Evolutionary conservation across 2,329 filamentous ascomycete genomes (phyloP).

Genomic region (Xylariaceae sp.): DNA sequence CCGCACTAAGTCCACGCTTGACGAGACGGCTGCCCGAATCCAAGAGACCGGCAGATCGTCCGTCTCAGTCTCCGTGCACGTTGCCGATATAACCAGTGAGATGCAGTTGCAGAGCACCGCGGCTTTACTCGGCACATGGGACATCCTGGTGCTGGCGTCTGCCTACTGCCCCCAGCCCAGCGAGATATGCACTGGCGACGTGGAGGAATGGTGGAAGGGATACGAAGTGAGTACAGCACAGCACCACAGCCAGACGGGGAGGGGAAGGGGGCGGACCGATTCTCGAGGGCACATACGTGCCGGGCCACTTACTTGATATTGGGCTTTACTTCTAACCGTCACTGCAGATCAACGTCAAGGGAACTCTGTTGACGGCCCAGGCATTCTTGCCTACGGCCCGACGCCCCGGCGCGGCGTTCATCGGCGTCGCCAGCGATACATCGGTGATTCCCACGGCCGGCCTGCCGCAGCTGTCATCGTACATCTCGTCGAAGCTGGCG

Average conservation of each 20-base stretch:
- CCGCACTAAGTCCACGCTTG: conserved; percentile 3
- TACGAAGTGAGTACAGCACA: conserved; percentile 20
- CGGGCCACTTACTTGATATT: neutral
- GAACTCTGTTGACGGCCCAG: conserved; percentile 7
- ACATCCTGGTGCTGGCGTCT: conserved; percentile 5
- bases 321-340: neutral
- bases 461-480: conserved; percentile 16
- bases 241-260: no score
- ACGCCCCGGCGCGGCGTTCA: conserved; percentile 13
- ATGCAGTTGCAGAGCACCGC: neutral
- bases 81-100: conserved; percentile 2
- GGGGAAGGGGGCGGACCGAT: no score
- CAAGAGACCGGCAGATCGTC: neutral
- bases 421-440: conserved; percentile 7
- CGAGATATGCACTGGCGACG: conserved; percentile 2
- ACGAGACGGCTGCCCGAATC: conserved; percentile 8
- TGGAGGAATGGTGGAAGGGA: conserved; percentile 21
- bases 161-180: neutral
- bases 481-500: conserved; percentile 16
- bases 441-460: neutral
- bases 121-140: neutral
- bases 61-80: neutral
- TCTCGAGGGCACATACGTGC: no score
- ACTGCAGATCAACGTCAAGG: conserved; percentile 18
- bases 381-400: conserved; percentile 9